phyloP scores from a whole-genome alignment of 352 stramenopile genomes.

The Aphanomyces euteiches region DNA sequence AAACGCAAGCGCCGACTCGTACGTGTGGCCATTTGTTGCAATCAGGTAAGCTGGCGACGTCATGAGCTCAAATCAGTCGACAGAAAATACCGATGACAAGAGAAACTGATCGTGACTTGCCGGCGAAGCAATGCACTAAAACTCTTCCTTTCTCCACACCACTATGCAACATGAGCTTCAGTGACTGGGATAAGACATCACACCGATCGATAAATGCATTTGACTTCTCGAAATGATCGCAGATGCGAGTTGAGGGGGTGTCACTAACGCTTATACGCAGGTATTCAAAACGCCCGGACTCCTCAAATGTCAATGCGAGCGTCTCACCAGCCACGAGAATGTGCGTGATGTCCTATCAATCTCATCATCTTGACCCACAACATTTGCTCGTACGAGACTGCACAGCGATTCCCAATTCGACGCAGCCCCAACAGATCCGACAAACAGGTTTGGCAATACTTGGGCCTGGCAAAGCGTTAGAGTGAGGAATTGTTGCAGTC shows the following conservation, averaged over 20 bases:
- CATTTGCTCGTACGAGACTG: neutral
- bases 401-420: slow-evolving; percentile 18
- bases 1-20: neutral
- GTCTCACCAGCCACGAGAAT: slow-evolving; percentile 26
- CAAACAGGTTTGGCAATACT: slow-evolving; percentile 3
- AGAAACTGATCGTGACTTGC: slow-evolving; percentile 19
- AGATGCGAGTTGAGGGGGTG: slow-evolving; percentile 2
- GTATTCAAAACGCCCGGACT: slow-evolving; percentile 10
- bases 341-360: slow-evolving; percentile 22
- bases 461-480: neutral
- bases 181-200: neutral
- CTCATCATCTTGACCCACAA: neutral
- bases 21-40: neutral
- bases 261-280: slow-evolving; percentile 10
- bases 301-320: slow-evolving; percentile 15
- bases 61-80: neutral
- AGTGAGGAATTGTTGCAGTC: neutral
- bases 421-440: slow-evolving; percentile 22
- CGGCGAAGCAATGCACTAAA: slow-evolving; percentile 28
- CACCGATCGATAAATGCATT: slow-evolving; percentile 29
- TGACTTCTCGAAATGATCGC: slow-evolving; percentile 6
- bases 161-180: neutral
- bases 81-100: slow-evolving; percentile 16
- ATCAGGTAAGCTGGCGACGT: slow-evolving; percentile 20
- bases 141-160: neutral